Conservation (phyloP, 176 grass and related monocot genomes). For the Carex parvula region DNA sequence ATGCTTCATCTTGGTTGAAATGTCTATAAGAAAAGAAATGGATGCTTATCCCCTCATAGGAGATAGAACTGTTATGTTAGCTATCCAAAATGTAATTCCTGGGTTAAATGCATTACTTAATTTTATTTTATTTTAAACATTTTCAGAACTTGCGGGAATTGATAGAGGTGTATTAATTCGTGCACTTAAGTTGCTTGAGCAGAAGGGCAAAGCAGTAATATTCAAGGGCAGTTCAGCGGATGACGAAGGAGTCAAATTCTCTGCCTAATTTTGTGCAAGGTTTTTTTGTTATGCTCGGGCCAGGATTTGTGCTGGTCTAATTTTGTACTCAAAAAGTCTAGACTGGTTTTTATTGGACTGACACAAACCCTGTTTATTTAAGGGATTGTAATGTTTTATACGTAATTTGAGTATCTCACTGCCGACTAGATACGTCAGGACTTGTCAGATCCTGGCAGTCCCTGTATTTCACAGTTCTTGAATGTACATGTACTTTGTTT, state of each 20-base stretch:
- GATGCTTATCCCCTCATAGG: not conserved
- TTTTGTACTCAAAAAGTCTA: not conserved
- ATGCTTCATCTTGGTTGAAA: not conserved
- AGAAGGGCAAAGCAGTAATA: slow-evolving; percentile 81
- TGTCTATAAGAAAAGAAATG: not conserved
- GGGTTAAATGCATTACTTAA: not conserved
- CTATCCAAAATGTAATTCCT: not conserved
- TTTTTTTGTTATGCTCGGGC: not conserved
- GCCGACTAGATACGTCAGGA: not conserved
- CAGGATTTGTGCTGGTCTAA: not conserved
- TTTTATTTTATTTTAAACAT: not conserved
- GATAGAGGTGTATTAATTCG: slow-evolving; percentile 81
- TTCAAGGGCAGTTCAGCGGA: slow-evolving; percentile 88
- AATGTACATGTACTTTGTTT: not conserved
- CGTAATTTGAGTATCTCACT: not conserved
- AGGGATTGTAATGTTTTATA: not conserved
- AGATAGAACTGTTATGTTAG: not conserved
- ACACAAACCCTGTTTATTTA: not conserved
- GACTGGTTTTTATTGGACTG: not conserved
- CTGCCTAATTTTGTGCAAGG: slow-evolving; percentile 30
- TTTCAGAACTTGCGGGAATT: slow-evolving; percentile 86
- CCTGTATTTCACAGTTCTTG: not conserved
- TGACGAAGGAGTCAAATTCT: slow-evolving; percentile 91
- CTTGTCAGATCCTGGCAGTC: not conserved
- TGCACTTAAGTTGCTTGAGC: slow-evolving; percentile 69